Percentiles rank a stretch among this genome's conserved stretches.
These are phyloP conservation scores for Cladochytrium tenue DNA, from an alignment of 371 early-diverging fungal genomes.

Conservation along the genomic window DNA sequence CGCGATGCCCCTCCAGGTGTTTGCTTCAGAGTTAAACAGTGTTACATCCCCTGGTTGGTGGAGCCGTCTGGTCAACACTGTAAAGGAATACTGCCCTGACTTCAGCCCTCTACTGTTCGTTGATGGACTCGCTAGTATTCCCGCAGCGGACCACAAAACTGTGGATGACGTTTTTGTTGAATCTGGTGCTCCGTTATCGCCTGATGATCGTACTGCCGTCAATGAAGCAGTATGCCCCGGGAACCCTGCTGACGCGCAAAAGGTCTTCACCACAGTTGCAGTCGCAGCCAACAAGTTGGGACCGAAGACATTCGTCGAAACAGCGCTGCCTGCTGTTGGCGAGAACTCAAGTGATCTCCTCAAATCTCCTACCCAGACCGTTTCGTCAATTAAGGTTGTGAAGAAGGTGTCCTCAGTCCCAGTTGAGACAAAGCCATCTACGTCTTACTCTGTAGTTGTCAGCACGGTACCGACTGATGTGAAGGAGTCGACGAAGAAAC, in stretches of 20 bases:
- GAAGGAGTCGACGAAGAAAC: too few relatives aligned
- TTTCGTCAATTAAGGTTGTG: too few relatives aligned
- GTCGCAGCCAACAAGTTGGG: conserved; percentile 16
- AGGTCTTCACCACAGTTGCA: conserved; percentile 18
- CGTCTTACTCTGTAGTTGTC: too few relatives aligned
- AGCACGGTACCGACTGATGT: too few relatives aligned
- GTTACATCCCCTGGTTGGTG: background rate
- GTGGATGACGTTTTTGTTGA: background rate
- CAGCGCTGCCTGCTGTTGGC: conserved; percentile 3
- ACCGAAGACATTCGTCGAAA: conserved; percentile 8
- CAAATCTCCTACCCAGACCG: background rate
- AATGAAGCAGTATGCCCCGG: background rate
- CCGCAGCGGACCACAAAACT: background rate
- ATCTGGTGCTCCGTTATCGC: conserved; percentile 11
- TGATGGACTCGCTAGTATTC: background rate
- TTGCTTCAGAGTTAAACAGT: background rate
- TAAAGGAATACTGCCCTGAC: background rate
- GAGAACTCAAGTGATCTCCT: background rate
- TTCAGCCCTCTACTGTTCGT: background rate
- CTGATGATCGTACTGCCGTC: conserved; percentile 8
- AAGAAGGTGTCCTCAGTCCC: too few relatives aligned
- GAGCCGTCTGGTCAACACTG: background rate
- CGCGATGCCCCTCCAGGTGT: background rate
- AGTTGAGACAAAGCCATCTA: too few relatives aligned
- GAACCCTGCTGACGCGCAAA: conserved; percentile 9